phyloP scores from a whole-genome alignment of 1,139 yeast genomes.

The Zhuliangozyma blackwelliae region DNA sequence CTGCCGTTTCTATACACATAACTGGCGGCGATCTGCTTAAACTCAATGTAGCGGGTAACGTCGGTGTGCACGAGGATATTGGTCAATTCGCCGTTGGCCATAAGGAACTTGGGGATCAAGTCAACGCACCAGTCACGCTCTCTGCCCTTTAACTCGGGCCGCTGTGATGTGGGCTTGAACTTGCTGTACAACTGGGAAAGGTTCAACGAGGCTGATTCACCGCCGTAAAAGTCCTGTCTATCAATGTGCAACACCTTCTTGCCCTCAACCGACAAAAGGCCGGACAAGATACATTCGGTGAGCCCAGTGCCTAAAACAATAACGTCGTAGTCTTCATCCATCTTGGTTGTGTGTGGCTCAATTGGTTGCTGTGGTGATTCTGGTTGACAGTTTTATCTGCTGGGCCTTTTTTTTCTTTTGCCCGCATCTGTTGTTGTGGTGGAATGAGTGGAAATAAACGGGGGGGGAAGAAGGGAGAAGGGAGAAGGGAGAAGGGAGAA shows the following conservation, averaged over 20 bases:
- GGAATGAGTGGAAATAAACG: too few relatives aligned
- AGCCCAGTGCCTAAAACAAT: conserved; percentile 65
- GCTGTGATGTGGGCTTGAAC: conserved; percentile 65
- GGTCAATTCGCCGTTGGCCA: conserved; percentile 98
- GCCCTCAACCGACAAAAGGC: conserved; percentile 82
- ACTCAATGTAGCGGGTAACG: conserved; percentile 92
- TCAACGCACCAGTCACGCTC: conserved; percentile 99
- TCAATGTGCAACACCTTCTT: conserved; percentile 96
- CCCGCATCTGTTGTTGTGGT: background rate
- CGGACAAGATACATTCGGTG: conserved; percentile 94
- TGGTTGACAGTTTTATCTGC: too few relatives aligned
- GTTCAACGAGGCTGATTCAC: conserved; percentile 64
- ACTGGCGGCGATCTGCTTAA: conserved; percentile 92
- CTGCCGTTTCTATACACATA: conserved; percentile 89
- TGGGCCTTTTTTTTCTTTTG: background rate
- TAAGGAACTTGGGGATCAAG: conserved; percentile 90
- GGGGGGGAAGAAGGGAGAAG: too few relatives aligned
- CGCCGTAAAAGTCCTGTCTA: conserved; percentile 96
- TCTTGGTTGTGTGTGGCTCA: conserved; percentile 24
- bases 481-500: too few relatives aligned
- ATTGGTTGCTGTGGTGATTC: background rate
- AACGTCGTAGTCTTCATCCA: conserved; percentile 96
- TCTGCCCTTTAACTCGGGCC: conserved; percentile 76
- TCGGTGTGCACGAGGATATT: conserved; percentile 93
- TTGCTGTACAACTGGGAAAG: conserved; percentile 61